Base-by-base conservation (phyloP, 441 rosid species). In the Manihot esculenta region DNA sequence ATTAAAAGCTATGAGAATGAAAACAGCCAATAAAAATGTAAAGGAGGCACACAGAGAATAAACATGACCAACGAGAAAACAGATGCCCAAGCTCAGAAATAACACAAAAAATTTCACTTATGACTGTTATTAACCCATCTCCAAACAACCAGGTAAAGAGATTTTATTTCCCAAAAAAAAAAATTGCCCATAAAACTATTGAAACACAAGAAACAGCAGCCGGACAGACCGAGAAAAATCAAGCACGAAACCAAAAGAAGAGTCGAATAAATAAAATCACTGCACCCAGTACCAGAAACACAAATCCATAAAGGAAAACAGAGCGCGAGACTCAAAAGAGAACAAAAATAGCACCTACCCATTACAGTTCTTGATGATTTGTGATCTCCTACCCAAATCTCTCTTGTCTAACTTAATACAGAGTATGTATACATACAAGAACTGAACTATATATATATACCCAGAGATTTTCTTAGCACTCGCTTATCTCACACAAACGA, bases 301-400 rank as follows among this genome's bases (percentile, higher is more conserved):
- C 35, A 68, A 68, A 42, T 42, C 48, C 23, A 62, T 18, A 18
- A 44, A 63, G 47, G 47, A 45, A 62, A 48, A 72, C 62, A 54
- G 67, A 62, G 59, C 76, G 71, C 70, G 65, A 47, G 53, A 70
- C 48, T 64, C 47, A 72, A 72, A 54, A 65, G 59, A 76, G 24
- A 64, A 44, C 6, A 27, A 24, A 48, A 20, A 10, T 45, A 35
- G 59, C 38, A 75, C 83, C 64, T 78, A 85, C 94, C 87, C 89
- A 80, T 81, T 72, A 56, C 57, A 56, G 74, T 73, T 74, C 54
- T 69, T 75, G 63, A 69, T 60, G 60, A 73, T 54, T 63, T 30
- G 74, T 73, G 58, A 72, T 69, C 81, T 61, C 54, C 77, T 54
- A 66, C 77, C 27, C 68, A 18, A 58, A 69, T n/a, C 60, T 45